Evolutionary conservation across 225 moss, liverwort and hornwort species (phyloP), one percentile per base, ranked within the genome.

Genomic region (Pleurozium schreberi): DNA sequence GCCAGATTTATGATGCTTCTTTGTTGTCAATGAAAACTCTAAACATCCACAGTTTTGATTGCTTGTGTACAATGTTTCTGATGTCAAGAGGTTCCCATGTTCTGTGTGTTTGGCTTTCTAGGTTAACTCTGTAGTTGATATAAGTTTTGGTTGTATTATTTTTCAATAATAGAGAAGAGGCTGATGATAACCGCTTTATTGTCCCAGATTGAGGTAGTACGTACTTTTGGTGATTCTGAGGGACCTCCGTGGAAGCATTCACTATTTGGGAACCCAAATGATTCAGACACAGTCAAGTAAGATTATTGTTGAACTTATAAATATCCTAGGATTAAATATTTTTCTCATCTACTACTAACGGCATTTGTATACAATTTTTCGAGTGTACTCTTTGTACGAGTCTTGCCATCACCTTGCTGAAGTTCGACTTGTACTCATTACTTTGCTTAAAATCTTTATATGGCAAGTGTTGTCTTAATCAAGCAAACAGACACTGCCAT

Each of bases 241-340:
- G 96, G 96, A 83, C 95, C 95, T 30, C 93, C 97, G 62, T 99
- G 99, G 99, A 97, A 94, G 89, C 91, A 96, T 90, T 99, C 99
- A 12, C 89, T 99, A n/a, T 99, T 99, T 90, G 99, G 99, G 81
- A 97, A 99, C 91, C 99, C 99, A 26, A 95, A 95, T 80, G 99
- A 99, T 89, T 91, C 95, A 77, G 99, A 99, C 83, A 99, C 99
- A 87, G 92, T 91, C 88, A 97, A 93, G 99, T 97, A 93, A 89
- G 91, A 86, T 84, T 85, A 38, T 45, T 26, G 47, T 87, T 87
- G 68, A 45, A 67, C 76, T 82, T 50, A 17, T 70, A 49, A 47
- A 34, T 71, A 67, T 43, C 42, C 18, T 31, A 74, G 40, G 40
- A 42, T 89, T 38, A 47, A 66, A 82, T 62, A 58, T 80, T 40